phyloP scores from a whole-genome alignment of 352 stramenopile species.

The Globisporangium cylindrosporum region DNA sequence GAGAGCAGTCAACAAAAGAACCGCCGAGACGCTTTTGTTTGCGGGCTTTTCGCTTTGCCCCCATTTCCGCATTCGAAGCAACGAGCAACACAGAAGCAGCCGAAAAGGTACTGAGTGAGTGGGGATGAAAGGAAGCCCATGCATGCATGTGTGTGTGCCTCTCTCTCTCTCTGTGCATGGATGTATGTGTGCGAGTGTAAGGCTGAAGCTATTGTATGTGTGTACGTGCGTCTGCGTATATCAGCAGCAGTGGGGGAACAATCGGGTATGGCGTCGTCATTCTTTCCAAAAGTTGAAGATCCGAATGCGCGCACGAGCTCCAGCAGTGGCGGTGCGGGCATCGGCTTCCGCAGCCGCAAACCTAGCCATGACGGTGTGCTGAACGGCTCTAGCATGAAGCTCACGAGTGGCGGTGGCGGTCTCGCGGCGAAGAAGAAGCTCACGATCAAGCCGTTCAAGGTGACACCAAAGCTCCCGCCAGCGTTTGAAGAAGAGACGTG shows the following conservation, averaged over 20 bases:
- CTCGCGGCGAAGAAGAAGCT: slow-evolving; percentile 65
- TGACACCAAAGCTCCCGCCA: slow-evolving; percentile 67
- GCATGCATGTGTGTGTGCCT: neutral
- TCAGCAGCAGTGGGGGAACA: neutral
- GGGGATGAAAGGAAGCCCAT: neutral
- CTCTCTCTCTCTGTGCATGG: slow-evolving; percentile 1
- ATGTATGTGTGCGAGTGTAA: neutral
- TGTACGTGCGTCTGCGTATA: neutral
- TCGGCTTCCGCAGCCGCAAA: slow-evolving; percentile 17
- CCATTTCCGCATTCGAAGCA: slow-evolving; percentile 5
- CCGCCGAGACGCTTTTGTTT: neutral
- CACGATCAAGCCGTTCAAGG: slow-evolving; percentile 84
- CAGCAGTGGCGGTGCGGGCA: neutral
- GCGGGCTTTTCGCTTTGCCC: neutral
- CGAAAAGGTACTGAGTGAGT: neutral
- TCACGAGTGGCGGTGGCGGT: neutral
- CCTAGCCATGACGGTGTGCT: slow-evolving; percentile 16
- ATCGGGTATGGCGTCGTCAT: slow-evolving; percentile 15
- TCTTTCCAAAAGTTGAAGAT: slow-evolving; percentile 19
- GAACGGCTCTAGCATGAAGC: slow-evolving; percentile 18
- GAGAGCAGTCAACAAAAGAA: neutral
- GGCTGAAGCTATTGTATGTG: neutral
- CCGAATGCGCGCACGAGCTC: slow-evolving; percentile 4
- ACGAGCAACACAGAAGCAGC: neutral
- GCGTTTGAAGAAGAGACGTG: slow-evolving; percentile 80